These are phyloP conservation scores for Glonium stellatum DNA, from an alignment of 495 filamentous ascomycete species.

Conservation along the genomic window DNA sequence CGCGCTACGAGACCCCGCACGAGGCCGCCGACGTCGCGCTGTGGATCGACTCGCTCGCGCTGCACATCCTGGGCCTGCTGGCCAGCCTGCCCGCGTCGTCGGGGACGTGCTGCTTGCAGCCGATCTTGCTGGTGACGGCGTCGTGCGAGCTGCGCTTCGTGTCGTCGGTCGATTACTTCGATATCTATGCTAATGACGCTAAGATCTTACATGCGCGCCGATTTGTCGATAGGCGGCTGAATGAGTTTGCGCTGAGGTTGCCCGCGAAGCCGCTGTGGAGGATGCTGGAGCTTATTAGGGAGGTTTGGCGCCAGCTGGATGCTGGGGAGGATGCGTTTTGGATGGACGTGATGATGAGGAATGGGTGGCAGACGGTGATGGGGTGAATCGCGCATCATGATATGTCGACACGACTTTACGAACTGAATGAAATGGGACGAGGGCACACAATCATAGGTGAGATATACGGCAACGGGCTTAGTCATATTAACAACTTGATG, in stretches of 20 bases:
- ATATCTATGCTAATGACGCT: slow-evolving; percentile 42
- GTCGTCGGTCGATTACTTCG: slow-evolving; percentile 19
- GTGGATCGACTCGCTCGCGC: slow-evolving; percentile 49
- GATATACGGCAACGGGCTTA: too few relatives aligned
- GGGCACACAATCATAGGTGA: too few relatives aligned
- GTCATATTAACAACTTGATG: too few relatives aligned
- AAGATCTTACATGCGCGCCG: slow-evolving; percentile 43
- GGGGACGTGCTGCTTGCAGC: slow-evolving; percentile 50
- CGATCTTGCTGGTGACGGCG: slow-evolving; percentile 47
- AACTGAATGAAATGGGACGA: too few relatives aligned
- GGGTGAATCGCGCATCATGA: slow-evolving; percentile 31
- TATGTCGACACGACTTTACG: too few relatives aligned
- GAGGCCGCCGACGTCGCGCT: slow-evolving; percentile 31
- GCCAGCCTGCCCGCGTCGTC: slow-evolving; percentile 48
- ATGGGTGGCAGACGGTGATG: slow-evolving; percentile 53
- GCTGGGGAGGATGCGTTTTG: slow-evolving; percentile 37
- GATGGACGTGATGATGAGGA: slow-evolving; percentile 55
- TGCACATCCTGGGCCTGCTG: slow-evolving; percentile 47
- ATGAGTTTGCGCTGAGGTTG: slow-evolving; percentile 43
- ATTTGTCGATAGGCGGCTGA: slow-evolving; percentile 45
- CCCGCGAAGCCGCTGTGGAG: slow-evolving; percentile 49
- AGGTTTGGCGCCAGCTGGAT: slow-evolving; percentile 49
- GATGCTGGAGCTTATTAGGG: slow-evolving; percentile 43
- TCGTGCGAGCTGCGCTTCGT: slow-evolving; percentile 46
- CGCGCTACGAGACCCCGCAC: slow-evolving; percentile 16